phyloP scores from a whole-genome alignment of 78 protist species.

The Dictyostelium firmibasis region DNA sequence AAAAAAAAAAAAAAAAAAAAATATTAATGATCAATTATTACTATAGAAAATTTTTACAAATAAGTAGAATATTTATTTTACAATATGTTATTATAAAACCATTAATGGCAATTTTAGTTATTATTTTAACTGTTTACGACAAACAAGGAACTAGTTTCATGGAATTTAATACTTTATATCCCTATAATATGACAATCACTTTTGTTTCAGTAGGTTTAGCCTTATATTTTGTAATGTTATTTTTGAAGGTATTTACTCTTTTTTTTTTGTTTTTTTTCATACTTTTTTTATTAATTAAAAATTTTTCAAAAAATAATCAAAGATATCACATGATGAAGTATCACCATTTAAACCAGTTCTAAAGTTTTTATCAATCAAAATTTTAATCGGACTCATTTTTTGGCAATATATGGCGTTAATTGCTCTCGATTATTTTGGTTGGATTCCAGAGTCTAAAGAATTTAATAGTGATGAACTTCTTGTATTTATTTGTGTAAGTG shows the following conservation, averaged over 20 bases:
- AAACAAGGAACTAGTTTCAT: not conserved
- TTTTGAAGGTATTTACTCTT: not conserved
- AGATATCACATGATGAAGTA: not conserved
- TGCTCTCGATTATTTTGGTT: slow-evolving; percentile 13
- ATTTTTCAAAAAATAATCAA: not conserved
- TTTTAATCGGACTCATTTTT: slow-evolving; percentile 49
- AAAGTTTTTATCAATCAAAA: slow-evolving; percentile 53
- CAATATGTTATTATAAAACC: slow-evolving; percentile 48
- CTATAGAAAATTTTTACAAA: not conserved
- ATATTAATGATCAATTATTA: not conserved
- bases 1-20: not conserved
- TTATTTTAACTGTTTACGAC: not conserved
- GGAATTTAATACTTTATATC: not conserved
- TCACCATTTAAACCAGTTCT: slow-evolving; percentile 25
- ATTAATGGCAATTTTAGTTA: not conserved
- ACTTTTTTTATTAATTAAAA: no score
- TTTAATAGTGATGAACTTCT: slow-evolving; percentile 31
- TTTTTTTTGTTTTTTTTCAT: no score
- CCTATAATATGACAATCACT: not conserved
- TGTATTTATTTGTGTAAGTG: slow-evolving; percentile 36
- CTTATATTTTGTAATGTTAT: not conserved
- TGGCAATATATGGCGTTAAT: slow-evolving; percentile 56
- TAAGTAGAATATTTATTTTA: slow-evolving; percentile 12
- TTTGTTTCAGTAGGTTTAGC: not conserved
- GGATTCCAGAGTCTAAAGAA: slow-evolving; percentile 5